These are phyloP conservation scores for Wickerhamiella musiphila DNA, from an alignment of 805 yeast genomes.

Conservation along the genomic window DNA sequence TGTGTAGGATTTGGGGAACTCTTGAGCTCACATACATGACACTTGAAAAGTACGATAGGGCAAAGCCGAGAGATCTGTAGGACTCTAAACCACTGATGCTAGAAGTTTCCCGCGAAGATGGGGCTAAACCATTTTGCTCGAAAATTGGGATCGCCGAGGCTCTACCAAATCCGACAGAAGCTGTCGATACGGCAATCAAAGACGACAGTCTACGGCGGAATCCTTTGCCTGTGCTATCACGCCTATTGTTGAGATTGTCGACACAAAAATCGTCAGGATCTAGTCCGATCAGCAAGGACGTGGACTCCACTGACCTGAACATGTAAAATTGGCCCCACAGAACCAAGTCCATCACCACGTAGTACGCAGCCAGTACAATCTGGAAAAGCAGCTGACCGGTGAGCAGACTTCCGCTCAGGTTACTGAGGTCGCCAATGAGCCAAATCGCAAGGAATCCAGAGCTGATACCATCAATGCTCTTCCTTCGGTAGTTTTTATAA, in stretches of 20 bases:
- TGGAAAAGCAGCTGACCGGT: constrained; percentile 76
- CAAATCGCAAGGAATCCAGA: constrained; percentile 41
- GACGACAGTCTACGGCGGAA: not conserved
- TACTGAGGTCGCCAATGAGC: constrained; percentile 47
- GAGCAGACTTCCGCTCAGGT: constrained; percentile 50
- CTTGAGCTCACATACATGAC: constrained; percentile 59
- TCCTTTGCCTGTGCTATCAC: not conserved
- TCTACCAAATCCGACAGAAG: constrained; percentile 6
- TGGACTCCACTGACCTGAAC: constrained; percentile 25
- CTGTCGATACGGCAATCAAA: not conserved
- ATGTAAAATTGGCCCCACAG: constrained; percentile 56
- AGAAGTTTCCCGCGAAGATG: not conserved
- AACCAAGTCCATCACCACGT: constrained; percentile 51
- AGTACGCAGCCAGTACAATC: constrained; percentile 51
- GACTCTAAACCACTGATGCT: not conserved
- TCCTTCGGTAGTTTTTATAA: constrained; percentile 35
- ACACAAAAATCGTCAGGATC: constrained; percentile 1
- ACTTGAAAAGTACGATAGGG: constrained; percentile 68
- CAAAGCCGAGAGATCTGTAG: constrained; percentile 23
- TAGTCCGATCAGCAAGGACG: constrained; percentile 15
- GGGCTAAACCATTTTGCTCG: not conserved
- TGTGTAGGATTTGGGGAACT: constrained; percentile 68
- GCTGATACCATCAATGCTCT: constrained; percentile 54
- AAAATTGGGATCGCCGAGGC: constrained; percentile 4
- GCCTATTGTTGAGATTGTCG: constrained; percentile 4